Conservation (phyloP, 352 stramenopile genomes). For the Globisporangium uncinulatum region DNA sequence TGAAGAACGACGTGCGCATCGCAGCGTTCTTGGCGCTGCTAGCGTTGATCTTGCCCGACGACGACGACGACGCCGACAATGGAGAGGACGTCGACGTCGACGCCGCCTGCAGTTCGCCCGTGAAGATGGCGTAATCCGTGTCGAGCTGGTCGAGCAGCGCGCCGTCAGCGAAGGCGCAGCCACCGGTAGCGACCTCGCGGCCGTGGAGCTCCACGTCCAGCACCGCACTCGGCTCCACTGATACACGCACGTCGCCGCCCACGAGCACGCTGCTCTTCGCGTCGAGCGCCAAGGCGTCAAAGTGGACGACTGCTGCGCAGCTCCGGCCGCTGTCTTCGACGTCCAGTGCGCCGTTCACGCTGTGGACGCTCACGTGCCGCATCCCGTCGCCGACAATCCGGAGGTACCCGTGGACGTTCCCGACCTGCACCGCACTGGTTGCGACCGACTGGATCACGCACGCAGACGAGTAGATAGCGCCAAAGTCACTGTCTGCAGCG, state of each 20-base stretch:
- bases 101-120: slow-evolving; percentile 29
- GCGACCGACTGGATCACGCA: slow-evolving; percentile 40
- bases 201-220: slow-evolving; percentile 69
- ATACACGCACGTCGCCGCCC: slow-evolving; percentile 52
- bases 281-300: slow-evolving; percentile 57
- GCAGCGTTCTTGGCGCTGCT: slow-evolving; percentile 56
- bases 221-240: slow-evolving; percentile 45
- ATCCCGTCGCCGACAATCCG: slow-evolving; percentile 46
- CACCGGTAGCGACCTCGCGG: slow-evolving; percentile 32
- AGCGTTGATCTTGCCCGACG: slow-evolving; percentile 76
- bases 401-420: slow-evolving; percentile 69
- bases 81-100: not conserved
- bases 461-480: slow-evolving; percentile 65
- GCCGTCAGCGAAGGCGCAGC: slow-evolving; percentile 36
- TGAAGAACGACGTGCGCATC: slow-evolving; percentile 81
- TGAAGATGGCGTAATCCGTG: slow-evolving; percentile 71
- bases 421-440: slow-evolving; percentile 33
- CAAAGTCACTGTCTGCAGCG: slow-evolving; percentile 22
- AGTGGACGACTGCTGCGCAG: slow-evolving; percentile 59
- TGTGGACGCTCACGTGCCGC: slow-evolving; percentile 41
- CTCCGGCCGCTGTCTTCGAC: slow-evolving; percentile 57
- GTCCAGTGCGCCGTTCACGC: slow-evolving; percentile 64
- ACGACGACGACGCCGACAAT: slow-evolving; percentile 1
- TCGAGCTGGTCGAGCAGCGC: slow-evolving; percentile 63
- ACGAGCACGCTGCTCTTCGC: slow-evolving; percentile 58